A percentile compares a stretch with the other conserved stretches of the same genome.
phyloP scores from a whole-genome alignment of 2,329 filamentous ascomycete species.

The Fusarium sp. region DNA sequence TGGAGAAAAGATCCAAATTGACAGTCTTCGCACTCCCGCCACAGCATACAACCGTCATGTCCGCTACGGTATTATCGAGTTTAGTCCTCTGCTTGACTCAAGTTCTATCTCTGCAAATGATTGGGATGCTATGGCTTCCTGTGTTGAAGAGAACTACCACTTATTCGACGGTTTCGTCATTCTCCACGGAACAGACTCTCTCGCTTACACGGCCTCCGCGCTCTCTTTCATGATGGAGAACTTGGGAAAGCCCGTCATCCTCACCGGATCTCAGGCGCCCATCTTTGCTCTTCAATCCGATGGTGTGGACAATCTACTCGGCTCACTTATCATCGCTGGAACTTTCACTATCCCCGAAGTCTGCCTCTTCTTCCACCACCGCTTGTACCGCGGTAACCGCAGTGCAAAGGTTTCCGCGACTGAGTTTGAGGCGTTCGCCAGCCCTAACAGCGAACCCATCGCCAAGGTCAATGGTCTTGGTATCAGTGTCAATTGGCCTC shows the following conservation, averaged over 20 bases:
- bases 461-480: conserved; percentile 84
- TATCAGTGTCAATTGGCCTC: conserved; percentile 83
- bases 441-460: conserved; percentile 85
- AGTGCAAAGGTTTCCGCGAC: conserved; percentile 89
- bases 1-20: conserved; percentile 64
- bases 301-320: conserved; percentile 89
- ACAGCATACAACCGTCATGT: conserved; percentile 85
- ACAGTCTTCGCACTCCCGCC: conserved; percentile 81
- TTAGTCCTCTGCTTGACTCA: conserved; percentile 85
- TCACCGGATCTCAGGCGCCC: conserved; percentile 85
- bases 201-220: conserved; percentile 90
- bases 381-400: conserved; percentile 87
- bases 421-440: conserved; percentile 87
- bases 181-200: conserved; percentile 89
- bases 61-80: conserved; percentile 86
- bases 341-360: conserved; percentile 95
- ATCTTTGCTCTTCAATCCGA: conserved; percentile 94
- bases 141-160: conserved; percentile 86
- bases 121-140: conserved; percentile 85
- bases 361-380: conserved; percentile 93
- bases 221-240: conserved; percentile 94
- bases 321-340: conserved; percentile 88
- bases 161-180: conserved; percentile 92
- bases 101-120: conserved; percentile 88
- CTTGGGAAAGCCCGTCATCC: conserved; percentile 88